Evolutionary conservation across 768 basidiomycete species (phyloP).

Genomic region (Austroboletus festivus): DNA sequence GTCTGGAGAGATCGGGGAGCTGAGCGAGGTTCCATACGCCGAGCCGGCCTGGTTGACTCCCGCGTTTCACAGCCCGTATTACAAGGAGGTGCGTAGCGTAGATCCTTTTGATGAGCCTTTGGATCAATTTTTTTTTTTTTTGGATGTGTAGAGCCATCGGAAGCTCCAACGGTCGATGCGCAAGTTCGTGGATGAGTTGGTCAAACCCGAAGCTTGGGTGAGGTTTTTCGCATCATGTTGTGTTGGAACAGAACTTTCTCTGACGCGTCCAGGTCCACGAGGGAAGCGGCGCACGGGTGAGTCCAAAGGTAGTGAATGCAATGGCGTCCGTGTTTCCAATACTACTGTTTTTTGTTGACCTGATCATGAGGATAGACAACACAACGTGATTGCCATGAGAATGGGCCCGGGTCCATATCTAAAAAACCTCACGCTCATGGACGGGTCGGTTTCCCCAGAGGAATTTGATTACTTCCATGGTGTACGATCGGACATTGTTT

Average conservation of each 20-base stretch:
- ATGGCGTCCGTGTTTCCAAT: conserved; percentile 41
- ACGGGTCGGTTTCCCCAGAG: conserved; percentile 14
- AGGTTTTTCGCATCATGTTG: conserved; percentile 6
- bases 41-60: conserved; percentile 73
- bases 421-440: conserved; percentile 72
- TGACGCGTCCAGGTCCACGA: conserved; percentile 40
- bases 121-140: no score
- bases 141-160: conserved; percentile 37
- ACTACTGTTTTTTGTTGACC: neutral
- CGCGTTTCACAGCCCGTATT: conserved; percentile 73
- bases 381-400: conserved; percentile 47
- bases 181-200: conserved; percentile 63
- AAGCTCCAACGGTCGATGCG: conserved; percentile 41
- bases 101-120: neutral
- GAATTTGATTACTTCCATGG: conserved; percentile 88
- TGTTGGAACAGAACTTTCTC: conserved; percentile 5
- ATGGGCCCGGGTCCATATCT: conserved; percentile 78
- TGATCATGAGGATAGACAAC: conserved; percentile 24
- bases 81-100: conserved; percentile 48
- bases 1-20: conserved; percentile 45
- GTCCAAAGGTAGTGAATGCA: conserved; percentile 48
- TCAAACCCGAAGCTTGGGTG: conserved; percentile 40
- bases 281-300: conserved; percentile 56
- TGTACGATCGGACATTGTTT: conserved; percentile 28
- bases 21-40: conserved; percentile 72